These are phyloP conservation scores for Phaffomyces opuntiae DNA, from an alignment of 805 yeast genomes.

Conservation along the genomic window DNA sequence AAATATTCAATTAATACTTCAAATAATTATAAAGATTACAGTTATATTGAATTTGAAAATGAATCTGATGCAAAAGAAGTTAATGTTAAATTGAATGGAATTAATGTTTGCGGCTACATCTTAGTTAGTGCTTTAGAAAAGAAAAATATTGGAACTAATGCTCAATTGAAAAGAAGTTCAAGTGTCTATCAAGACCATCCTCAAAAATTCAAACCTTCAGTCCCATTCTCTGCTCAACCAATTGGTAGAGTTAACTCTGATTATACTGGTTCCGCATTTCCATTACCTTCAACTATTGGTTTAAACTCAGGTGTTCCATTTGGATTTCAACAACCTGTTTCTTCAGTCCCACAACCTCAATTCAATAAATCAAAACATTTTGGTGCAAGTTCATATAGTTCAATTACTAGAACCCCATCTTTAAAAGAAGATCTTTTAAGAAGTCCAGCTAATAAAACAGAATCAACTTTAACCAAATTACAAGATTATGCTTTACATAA, in stretches of 20 bases:
- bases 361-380: not conserved
- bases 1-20: conserved; percentile 13
- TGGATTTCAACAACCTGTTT: not conserved
- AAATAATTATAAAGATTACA: conserved; percentile 5
- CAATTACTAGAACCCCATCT: too few relatives aligned
- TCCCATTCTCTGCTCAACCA: not conserved
- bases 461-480: conserved; percentile 12
- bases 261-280: not conserved
- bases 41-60: conserved; percentile 23
- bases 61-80: conserved; percentile 18
- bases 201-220: not conserved
- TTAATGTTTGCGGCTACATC: conserved; percentile 15
- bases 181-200: not conserved
- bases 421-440: not conserved
- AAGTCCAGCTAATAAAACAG: conserved; percentile 4
- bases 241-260: conserved; percentile 1
- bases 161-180: conserved; percentile 1
- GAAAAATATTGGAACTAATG: conserved; percentile 1
- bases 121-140: conserved; percentile 13
- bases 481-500: conserved; percentile 25
- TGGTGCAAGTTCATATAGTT: not conserved
- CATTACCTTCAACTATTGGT: not conserved
- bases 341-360: not conserved
- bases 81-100: conserved; percentile 20
- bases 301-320: not conserved